Conservation (phyloP, 352 stramenopile genomes). For the Globisporangium recalcitrans region DNA sequence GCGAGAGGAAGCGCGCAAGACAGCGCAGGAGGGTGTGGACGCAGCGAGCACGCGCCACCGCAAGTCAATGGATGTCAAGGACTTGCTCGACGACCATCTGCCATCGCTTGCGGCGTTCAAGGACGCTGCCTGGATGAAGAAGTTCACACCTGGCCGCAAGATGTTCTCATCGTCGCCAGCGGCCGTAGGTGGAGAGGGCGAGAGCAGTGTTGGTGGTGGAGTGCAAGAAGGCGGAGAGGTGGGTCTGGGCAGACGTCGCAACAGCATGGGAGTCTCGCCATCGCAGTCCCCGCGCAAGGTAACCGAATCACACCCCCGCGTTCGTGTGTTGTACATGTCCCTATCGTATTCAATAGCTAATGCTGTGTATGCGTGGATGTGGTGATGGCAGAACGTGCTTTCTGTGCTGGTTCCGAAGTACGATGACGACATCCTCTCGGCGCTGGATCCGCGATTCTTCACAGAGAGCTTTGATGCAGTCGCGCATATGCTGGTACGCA, state of each 20-base stretch:
- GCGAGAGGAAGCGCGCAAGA: neutral
- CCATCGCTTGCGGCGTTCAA: slow-evolving; percentile 49
- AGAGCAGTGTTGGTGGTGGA: neutral
- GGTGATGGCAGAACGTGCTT: slow-evolving; percentile 2
- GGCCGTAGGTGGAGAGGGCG: slow-evolving; percentile 13
- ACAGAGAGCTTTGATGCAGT: slow-evolving; percentile 73
- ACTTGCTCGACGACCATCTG: slow-evolving; percentile 55
- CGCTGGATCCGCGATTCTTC: slow-evolving; percentile 79
- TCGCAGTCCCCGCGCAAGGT: slow-evolving; percentile 36
- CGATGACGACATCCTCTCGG: slow-evolving; percentile 62
- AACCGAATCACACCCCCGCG: neutral
- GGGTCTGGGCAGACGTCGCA: slow-evolving; percentile 19
- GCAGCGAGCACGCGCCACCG: neutral
- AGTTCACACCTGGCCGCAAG: slow-evolving; percentile 30
- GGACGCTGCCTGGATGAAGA: slow-evolving; percentile 64
- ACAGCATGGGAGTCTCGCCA: slow-evolving; percentile 20
- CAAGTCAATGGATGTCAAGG: slow-evolving; percentile 36
- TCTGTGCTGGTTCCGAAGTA: slow-evolving; percentile 63
- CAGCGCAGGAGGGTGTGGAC: slow-evolving; percentile 7
- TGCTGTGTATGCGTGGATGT: neutral
- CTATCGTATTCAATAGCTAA: neutral
- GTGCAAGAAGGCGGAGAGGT: neutral
- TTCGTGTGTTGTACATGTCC: neutral
- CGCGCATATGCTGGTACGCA: slow-evolving; percentile 55
- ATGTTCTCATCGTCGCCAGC: slow-evolving; percentile 16